Evolutionary conservation across 257 asterid species (phyloP), one percentile per base, ranked within the genome.

Genomic region (Solanum ossicruentum): DNA sequence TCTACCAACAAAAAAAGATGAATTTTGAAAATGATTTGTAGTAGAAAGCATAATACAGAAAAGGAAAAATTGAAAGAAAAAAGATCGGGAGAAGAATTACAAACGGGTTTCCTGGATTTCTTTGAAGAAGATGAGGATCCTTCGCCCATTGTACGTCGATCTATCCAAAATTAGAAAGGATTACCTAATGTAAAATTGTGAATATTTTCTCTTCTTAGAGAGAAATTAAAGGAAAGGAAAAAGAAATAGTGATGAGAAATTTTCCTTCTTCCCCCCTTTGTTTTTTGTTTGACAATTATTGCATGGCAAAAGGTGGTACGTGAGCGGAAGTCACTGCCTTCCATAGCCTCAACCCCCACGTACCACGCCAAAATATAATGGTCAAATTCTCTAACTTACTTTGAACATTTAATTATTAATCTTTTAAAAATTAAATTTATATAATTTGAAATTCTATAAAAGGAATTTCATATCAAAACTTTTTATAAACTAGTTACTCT

Each of bases 91-190:
- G 52, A 69, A 28, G 55, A 72, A 56, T 89, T 52, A 89, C 92
- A 89, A 23, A 86, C 86, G 52, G 92, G 92, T 88, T 86, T 85
- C 87, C 65, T 88, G 77, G 89, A 87, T 58, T 82, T 83, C 66
- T 83, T 89, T 83, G 84, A 73, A 52, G 85, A 79, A 72, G 86
- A 18, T 77, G 92, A 84, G 77, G 84, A 17, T 43, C 87, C 87
- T 70, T 87, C 89, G 78, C 87, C 87, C 92, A 89, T 83, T 84
- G 45, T 52, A 78, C 17, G 49, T 78, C 49, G 52, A 78, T 78
- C 49, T 78, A 52, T 26, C 52, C 15, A 75, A 56, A 49, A 49
- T 71, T 20, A 0, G 39, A 21, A 49, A 45, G 36, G 41, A 23
- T 23, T 72, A 66, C n/a, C 51, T 51, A 23, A 26, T 23, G 41